These are phyloP conservation scores for Barnettozyma siamensis DNA, from an alignment of 805 yeast species.

Conservation along the genomic window DNA sequence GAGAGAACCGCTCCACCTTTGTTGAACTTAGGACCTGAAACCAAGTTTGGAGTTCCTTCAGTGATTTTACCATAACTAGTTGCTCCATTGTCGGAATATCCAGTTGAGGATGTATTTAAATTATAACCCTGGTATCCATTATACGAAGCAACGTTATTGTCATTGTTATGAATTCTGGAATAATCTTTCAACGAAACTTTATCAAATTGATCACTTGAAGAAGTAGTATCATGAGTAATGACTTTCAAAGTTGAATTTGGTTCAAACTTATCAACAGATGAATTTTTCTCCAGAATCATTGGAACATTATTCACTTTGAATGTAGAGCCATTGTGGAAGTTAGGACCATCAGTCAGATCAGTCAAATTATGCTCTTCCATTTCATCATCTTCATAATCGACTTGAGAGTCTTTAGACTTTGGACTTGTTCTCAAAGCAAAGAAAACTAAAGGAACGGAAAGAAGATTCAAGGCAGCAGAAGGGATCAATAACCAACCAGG, in stretches of 20 bases:
- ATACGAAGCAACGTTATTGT: constrained; percentile 3
- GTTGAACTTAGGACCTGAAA: constrained; percentile 20
- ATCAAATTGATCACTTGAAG: constrained; percentile 19
- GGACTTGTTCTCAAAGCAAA: constrained; percentile 28
- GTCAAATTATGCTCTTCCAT: constrained; percentile 14
- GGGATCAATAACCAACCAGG: constrained; percentile 69
- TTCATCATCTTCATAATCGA: constrained; percentile 8
- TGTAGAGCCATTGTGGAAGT: constrained; percentile 13
- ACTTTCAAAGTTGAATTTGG: constrained; percentile 18
- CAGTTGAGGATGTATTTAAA: constrained; percentile 3
- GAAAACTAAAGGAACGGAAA: constrained; percentile 45
- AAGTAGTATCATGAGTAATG: constrained; percentile 21
- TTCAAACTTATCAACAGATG: constrained; percentile 14
- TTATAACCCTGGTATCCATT: constrained; percentile 15
- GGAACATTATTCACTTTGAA: constrained; percentile 13
- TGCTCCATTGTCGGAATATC: not conserved
- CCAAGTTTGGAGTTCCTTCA: constrained; percentile 24
- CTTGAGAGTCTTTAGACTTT: constrained; percentile 13
- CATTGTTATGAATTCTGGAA: constrained; percentile 12
- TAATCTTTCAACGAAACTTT: constrained; percentile 22
- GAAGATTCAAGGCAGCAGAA: constrained; percentile 51
- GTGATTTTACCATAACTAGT: not conserved
- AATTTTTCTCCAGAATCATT: constrained; percentile 2
- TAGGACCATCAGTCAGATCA: constrained; percentile 21
- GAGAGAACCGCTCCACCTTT: constrained; percentile 20